phyloP scores from a whole-genome alignment of 202 grass and related monocot species.

The Setaria viridis region DNA sequence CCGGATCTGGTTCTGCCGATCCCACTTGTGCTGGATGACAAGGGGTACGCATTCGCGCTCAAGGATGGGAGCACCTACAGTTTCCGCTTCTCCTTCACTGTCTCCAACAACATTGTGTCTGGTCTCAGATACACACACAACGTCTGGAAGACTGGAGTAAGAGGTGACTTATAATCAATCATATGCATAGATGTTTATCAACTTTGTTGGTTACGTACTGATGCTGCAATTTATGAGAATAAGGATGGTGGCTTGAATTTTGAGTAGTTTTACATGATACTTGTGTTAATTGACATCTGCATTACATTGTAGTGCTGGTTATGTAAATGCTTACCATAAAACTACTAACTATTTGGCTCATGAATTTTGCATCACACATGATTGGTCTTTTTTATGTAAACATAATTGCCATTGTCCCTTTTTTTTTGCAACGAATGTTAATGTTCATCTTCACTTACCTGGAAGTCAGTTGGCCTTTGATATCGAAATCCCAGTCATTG shows the following conservation, averaged over 20 bases:
- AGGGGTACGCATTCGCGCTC: slow-evolving; percentile 52
- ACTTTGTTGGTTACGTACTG: neutral
- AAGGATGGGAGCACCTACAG: slow-evolving; percentile 66
- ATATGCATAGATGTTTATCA: neutral
- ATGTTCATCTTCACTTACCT: neutral
- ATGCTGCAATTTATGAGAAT: slow-evolving; percentile 3
- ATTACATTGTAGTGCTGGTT: neutral
- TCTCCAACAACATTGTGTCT: slow-evolving; percentile 69
- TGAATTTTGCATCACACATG: neutral
- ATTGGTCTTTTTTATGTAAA: slow-evolving; percentile 4
- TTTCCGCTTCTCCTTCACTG: slow-evolving; percentile 61
- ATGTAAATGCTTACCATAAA: neutral
- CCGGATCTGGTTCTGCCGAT: slow-evolving; percentile 51
- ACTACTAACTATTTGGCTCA: slow-evolving; percentile 9
- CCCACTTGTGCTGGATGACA: slow-evolving; percentile 55
- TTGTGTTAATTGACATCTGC: slow-evolving; percentile 1
- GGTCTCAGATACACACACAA: slow-evolving; percentile 65
- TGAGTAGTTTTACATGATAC: neutral
- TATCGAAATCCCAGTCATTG: neutral
- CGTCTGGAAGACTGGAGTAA: slow-evolving; percentile 59
- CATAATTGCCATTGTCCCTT: neutral
- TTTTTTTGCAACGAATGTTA: neutral
- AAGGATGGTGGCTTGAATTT: neutral
- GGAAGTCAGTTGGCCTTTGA: neutral
- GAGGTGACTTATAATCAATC: slow-evolving; percentile 49